Evolutionary conservation across 2,329 filamentous ascomycete genomes (phyloP), one percentile per base, ranked within the genome.

Genomic region (Cordyceps javanica): DNA sequence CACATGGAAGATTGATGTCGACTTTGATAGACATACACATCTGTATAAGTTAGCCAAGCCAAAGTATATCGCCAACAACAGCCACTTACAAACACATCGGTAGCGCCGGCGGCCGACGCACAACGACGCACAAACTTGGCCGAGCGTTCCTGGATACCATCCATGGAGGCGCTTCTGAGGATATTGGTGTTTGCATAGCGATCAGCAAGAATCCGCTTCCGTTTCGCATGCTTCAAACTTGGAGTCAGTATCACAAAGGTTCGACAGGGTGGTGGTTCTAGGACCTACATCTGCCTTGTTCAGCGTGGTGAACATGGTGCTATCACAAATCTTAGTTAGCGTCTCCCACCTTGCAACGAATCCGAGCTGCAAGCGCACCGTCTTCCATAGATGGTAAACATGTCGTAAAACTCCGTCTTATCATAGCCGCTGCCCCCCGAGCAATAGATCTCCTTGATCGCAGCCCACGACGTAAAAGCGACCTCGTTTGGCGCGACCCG

Each of bases 121-220:
- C 83, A 87, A 46, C 77, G 76, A 19, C 75, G 71, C 6, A 84
- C 67, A 61, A 89, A 87, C 28, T 75, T 75, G 36, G 66, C 69
- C 0, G 85, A 82, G 6, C 83, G 75, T 61, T 83, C 77, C 55
- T 78, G 71, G 50, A 89, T 83, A 2, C 82, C 85, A 5, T 74
- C 68, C 28, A 88, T 68, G 2, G 83, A 79, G 2, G 73, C 72
- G 5, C 77, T 67, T 30, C 79, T 79, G 71, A 87, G 77, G 51
- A 89, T 73, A 65, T 87, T 89, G 55, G 80, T 83, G 69, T 88
- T 89, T 30, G 86, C 82, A 67, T 89, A 89, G 30, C 84, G 77
- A 64, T 88, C 83, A 1, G 85, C 85, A 45, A 89, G 74, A 49
- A 86, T 73, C 28, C 84, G 77, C 65, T 85, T 87, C 59, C 83